A percentile compares a stretch with the other conserved stretches of the same genome.
phyloP scores from a whole-genome alignment of 2,329 filamentous ascomycete genomes.

The Paracorniculantispora psalliotae region DNA sequence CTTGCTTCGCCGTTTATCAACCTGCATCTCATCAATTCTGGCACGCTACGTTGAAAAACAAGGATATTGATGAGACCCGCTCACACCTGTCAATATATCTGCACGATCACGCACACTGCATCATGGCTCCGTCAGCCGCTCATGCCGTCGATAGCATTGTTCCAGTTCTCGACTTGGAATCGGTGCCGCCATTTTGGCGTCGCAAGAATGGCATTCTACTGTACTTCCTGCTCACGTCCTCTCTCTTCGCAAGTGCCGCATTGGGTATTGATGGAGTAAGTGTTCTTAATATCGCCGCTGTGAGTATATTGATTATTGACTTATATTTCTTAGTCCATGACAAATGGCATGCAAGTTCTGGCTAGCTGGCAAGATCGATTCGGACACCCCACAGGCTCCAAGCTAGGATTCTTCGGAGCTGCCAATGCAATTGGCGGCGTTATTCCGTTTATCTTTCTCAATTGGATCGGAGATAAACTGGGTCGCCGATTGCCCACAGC shows the following conservation, averaged over 20 bases:
- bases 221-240: constrained; percentile 39
- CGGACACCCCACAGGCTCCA: constrained; percentile 33
- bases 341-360: constrained; percentile 36
- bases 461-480: constrained; percentile 31
- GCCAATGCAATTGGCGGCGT: constrained; percentile 36
- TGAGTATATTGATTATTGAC: neutral
- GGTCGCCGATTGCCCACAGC: constrained; percentile 32
- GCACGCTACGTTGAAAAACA: neutral
- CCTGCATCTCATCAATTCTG: neutral
- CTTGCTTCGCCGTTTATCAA: neutral
- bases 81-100: neutral
- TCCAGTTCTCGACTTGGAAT: constrained; percentile 27
- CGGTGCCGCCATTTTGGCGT: constrained; percentile 30
- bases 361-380: constrained; percentile 34
- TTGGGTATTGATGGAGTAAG: constrained; percentile 38
- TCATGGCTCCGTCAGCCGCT: constrained; percentile 31
- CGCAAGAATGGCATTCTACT: constrained; percentile 38
- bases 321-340: constrained; percentile 27
- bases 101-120: constrained; percentile 2
- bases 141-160: constrained; percentile 26
- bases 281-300: neutral
- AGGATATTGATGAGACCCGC: neutral
- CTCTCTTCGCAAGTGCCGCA: constrained; percentile 36
- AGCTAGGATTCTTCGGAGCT: constrained; percentile 35
- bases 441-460: constrained; percentile 30